A percentile compares a stretch with the other conserved stretches of the same genome.
These are phyloP conservation scores for Arthroderma sp. DNA, from an alignment of 2,329 filamentous ascomycete genomes.

Conservation along the genomic window DNA sequence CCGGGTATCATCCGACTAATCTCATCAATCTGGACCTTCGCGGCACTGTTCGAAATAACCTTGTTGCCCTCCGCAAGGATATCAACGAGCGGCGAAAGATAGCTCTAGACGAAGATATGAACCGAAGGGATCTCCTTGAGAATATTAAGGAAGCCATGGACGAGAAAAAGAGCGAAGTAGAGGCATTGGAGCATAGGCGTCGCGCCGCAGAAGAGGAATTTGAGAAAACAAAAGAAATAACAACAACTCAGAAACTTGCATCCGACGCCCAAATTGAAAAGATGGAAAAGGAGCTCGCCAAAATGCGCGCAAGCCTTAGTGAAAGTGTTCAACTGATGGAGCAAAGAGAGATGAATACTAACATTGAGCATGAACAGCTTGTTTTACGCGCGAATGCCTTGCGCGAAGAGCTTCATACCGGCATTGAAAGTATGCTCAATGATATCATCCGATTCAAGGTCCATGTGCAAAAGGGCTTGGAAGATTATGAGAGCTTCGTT, in stretches of 20 bases:
- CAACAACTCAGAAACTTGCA: constrained; percentile 72
- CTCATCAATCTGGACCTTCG: constrained; percentile 81
- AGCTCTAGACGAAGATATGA: constrained; percentile 82
- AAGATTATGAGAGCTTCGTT: constrained; percentile 90
- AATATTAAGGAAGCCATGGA: constrained; percentile 94
- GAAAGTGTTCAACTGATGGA: constrained; percentile 87
- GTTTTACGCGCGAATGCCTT: constrained; percentile 71
- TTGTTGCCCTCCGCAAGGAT: constrained; percentile 70
- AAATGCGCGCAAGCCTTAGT: constrained; percentile 71
- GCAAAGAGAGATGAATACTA: constrained; percentile 90
- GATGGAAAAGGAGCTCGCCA: constrained; percentile 95
- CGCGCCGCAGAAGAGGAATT: constrained; percentile 85
- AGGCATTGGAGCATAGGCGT: constrained; percentile 77
- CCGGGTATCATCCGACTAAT: constrained; percentile 80
- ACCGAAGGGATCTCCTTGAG: constrained; percentile 84
- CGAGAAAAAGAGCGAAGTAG: constrained; percentile 85
- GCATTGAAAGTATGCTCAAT: constrained; percentile 90
- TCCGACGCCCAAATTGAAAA: constrained; percentile 93
- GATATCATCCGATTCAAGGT: constrained; percentile 99
- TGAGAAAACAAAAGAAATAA: constrained; percentile 81
- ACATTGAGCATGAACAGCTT: constrained; percentile 90
- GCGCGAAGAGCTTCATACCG: constrained; percentile 94
- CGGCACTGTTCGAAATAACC: constrained; percentile 65
- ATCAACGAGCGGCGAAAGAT: constrained; percentile 77
- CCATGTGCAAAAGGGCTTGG: constrained; percentile 80